Evolutionary conservation across 2,329 filamentous ascomycete species (phyloP).

Genomic region (Monilinia laxa): DNA sequence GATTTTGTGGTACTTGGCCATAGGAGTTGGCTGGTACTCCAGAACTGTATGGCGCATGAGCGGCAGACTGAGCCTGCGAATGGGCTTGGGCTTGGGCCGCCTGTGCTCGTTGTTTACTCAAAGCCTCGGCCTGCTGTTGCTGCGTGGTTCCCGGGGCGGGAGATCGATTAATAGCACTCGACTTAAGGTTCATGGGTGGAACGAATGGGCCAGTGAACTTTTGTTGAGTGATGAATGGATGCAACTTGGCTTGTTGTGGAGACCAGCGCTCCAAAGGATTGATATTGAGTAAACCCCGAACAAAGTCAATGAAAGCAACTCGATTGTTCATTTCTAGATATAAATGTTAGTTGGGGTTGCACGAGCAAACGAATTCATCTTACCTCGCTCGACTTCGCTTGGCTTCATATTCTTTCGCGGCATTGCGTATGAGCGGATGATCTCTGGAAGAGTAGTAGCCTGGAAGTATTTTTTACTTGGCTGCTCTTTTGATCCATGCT

Average conservation of each 20-base stretch:
- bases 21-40: constrained; percentile 21
- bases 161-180: constrained; percentile 79
- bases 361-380: constrained; percentile 37
- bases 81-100: constrained; percentile 56
- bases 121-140: constrained; percentile 89
- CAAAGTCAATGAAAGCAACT: constrained; percentile 96
- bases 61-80: constrained; percentile 58
- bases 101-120: constrained; percentile 86
- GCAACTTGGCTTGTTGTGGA: constrained; percentile 92
- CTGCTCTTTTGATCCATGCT: constrained; percentile 95
- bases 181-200: constrained; percentile 93
- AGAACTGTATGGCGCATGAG: constrained; percentile 47
- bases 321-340: constrained; percentile 93
- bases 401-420: constrained; percentile 99
- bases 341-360: constrained; percentile 25
- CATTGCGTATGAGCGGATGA: constrained; percentile 98
- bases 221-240: constrained; percentile 97
- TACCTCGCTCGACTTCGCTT: constrained; percentile 93
- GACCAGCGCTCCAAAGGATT: constrained; percentile 98
- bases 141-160: constrained; percentile 92
- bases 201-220: constrained; percentile 97
- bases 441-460: constrained; percentile 88
- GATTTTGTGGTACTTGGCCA: constrained; percentile 55
- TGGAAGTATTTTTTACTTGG: constrained; percentile 99
- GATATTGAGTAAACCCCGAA: constrained; percentile 86